Evolutionary conservation across 495 filamentous ascomycete species (phyloP), one percentile per base, ranked within the genome.

Genomic region (Xylona heveae): DNA sequence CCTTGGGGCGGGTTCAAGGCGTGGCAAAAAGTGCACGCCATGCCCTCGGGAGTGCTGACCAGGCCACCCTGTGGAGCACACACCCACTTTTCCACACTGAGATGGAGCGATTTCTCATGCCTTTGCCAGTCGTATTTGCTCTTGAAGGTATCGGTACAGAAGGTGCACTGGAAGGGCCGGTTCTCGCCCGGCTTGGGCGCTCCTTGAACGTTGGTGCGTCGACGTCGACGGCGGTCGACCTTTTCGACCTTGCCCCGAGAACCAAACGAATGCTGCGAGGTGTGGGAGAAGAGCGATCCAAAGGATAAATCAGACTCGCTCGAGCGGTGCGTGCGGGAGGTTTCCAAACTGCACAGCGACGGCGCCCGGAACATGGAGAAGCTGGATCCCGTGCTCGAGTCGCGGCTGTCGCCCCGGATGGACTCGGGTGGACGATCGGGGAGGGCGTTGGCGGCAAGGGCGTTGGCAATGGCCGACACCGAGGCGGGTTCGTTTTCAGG

Each of bases 401-500:
- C 20, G 19, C 25, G 10, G 8, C 19, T 14, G 2, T 16, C 5
- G 9, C 21, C 15, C 15, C 6, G 7, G 17, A 33, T 4, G 10
- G n/a, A 41, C 1, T 28, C 19, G n/a, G n/a, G n/a, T n/a, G n/a
- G n/a, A n/a, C n/a, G n/a, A n/a, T n/a, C n/a, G n/a, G 53, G 51
- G 22, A 68, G 60, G 16, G 64, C 51, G 6, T 61, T 66, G 26
- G 63, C 67, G 16, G 68, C 71, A 33, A 85, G 59, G 41, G 80
- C 79, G 38, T 71, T 66, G 16, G 68, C 68, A 61, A 91, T 88
- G 54, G 70, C 80, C 17, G 67, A 68, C 18, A 78, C 68, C 8
- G 75, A 64, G 40, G 79, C 80, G 27, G 80, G 71, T 71, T 88
- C 80, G 59, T 85, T 64, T 56, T 88, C 79, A 13, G 80, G 80